Evolutionary conservation across 441 rosid species (phyloP), one percentile per base, ranked within the genome.

Genomic region (Euphorbia schlechtendalii): DNA sequence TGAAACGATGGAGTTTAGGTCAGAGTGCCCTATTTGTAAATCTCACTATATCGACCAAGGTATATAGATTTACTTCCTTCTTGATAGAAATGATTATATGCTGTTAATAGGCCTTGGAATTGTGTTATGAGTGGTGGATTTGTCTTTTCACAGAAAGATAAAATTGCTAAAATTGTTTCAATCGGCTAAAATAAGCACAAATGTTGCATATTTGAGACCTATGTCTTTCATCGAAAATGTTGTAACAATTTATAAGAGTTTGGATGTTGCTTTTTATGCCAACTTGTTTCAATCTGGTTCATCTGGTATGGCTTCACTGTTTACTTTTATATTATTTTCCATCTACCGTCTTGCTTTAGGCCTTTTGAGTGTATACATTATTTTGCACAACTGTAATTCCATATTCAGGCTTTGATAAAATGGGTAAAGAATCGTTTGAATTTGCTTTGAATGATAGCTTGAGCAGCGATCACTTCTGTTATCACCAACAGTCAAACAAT

Each of bases 181-280:
- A 11, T 64, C 20, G 60, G 11, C 28, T 64, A 20, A 62, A 54
- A 60, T 8, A 48, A 9, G 56, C 20, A 9, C 28, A 9, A 62
- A 60, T 41, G 53, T 59, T 77, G 77, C 86, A 92, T 96, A 75
- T 79, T 24, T 76, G 41, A 84, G 90, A 74, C 71, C n/a, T n/a
- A n/a, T n/a, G n/a, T n/a, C n/a, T n/a, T n/a, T n/a, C n/a, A n/a
- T n/a, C n/a, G n/a, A n/a, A 71, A 28, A 56, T 86, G 70, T 92
- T 55, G 82, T 87, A 22, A 63, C 73, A 61, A 87, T 92, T 55
- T 92, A 80, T 67, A 84, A 76, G 75, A 84, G 83, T 71, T 73
- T 89, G 72, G 80, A 83, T 76, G 73, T 79, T 30, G 77, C 83
- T 49, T 82, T 84, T 43, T 69, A 54, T 67, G 76, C 78, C 49